These are phyloP conservation scores for Leccinum fuscescens DNA, from an alignment of 1,284 basidiomycete species.

Conservation along the genomic window DNA sequence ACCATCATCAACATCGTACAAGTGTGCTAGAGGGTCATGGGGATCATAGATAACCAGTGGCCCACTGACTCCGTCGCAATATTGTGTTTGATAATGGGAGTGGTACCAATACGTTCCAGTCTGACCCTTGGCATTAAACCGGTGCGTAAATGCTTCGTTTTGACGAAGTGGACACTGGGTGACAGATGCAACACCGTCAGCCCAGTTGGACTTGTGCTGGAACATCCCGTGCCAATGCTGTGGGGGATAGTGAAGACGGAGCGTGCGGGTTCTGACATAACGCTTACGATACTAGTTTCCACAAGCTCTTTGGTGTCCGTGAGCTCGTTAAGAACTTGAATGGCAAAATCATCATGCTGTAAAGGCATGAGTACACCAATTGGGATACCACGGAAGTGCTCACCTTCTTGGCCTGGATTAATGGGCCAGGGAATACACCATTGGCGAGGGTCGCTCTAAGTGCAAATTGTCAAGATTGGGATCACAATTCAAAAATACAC, in stretches of 20 bases:
- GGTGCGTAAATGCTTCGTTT: slow-evolving; percentile 22
- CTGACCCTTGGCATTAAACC: slow-evolving; percentile 22
- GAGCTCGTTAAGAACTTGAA: slow-evolving; percentile 33
- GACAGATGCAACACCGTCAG: slow-evolving; percentile 32
- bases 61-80: slow-evolving; percentile 50
- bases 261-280: neutral
- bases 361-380: neutral
- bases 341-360: slow-evolving; percentile 21
- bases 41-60: slow-evolving; percentile 41
- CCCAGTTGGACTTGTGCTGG: slow-evolving; percentile 32
- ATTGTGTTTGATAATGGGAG: slow-evolving; percentile 32
- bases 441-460: slow-evolving; percentile 29
- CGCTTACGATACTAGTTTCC: slow-evolving; percentile 35
- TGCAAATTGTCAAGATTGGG: neutral
- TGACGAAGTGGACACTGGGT: slow-evolving; percentile 36
- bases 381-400: neutral
- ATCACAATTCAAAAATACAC: neutral
- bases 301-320: slow-evolving; percentile 32
- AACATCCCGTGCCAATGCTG: slow-evolving; percentile 38
- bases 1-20: slow-evolving; percentile 44
- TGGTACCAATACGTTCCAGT: slow-evolving; percentile 37
- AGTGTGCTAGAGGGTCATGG: slow-evolving; percentile 31
- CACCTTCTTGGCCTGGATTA: slow-evolving; percentile 27
- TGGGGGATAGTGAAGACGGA: neutral
- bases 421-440: slow-evolving; percentile 26